Evolutionary conservation across 345 rosid genomes (phyloP), one percentile per base, ranked within the genome.

Genomic region (Psidium guajava): DNA sequence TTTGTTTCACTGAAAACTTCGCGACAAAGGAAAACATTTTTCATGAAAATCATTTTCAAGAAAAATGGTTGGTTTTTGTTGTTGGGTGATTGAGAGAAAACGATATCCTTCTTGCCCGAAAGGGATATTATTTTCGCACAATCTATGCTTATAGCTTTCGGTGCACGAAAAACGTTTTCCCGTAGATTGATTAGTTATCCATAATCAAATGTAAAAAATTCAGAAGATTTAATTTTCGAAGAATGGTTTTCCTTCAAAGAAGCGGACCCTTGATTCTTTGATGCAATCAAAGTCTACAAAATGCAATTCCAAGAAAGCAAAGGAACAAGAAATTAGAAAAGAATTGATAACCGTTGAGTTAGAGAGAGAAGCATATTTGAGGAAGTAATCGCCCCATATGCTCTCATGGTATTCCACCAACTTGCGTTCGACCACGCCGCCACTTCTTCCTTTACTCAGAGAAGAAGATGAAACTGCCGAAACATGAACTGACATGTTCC

Each of bases 351-450:
- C 64, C 22, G 1, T 4, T 9, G 81, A 40, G 42, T 7, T 4
- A 22, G 50, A 54, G 15, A 84, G 44, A 20, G 86, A 40, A 28
- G 59, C 5, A 25, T 22, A 51, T 4, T 42, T 51, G n/a, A 86
- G 87, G 82, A 90, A 87, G 15, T 83, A 50, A n/a, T 88, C 83
- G 7, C 87, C 86, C 89, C 89, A 87, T 21, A 89, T 6, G 18
- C 22, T 86, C 5, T 88, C 88, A 53, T 82, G 86, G 73, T 0
- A 90, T 55, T 74, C 24, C 3, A 83, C 89, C 6, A 49, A 51
- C 8, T 51, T 21, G 11, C 82, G 64, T 47, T 49, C 11, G 40
- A 15, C 55, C 20, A 11, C 11, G 52, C 28, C 24, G 18, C 12
- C 21, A 18, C 21, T 61, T 61, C 40, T 28, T 27, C 28, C 52